Evolutionary conservation across 306 rosid genomes (phyloP).

Genomic region (Vigna nakashimae): DNA sequence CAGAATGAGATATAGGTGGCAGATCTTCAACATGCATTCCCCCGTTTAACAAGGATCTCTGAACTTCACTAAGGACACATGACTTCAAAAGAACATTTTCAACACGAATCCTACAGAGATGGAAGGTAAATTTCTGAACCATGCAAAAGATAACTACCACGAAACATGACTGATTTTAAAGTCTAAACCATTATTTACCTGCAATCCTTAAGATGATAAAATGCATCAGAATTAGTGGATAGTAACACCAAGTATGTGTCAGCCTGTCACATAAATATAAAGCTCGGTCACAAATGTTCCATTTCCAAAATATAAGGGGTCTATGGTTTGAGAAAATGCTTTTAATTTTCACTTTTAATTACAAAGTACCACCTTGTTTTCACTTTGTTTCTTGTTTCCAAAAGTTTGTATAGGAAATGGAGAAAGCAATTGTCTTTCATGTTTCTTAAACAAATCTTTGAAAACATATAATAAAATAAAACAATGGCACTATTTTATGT

Average conservation of each 20-base stretch:
- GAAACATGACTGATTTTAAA: constrained; percentile 30
- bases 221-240: constrained; percentile 92
- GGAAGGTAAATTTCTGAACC: constrained; percentile 49
- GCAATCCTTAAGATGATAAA: constrained; percentile 96
- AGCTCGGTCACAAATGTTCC: constrained; percentile 29
- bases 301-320: constrained; percentile 1
- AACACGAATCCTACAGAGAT: constrained; percentile 78
- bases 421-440: not conserved
- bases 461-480: not conserved
- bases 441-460: not conserved
- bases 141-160: constrained; percentile 33
- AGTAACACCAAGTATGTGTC: constrained; percentile 94
- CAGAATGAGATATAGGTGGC: constrained; percentile 69
- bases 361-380: constrained; percentile 1
- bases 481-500: not conserved
- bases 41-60: constrained; percentile 95
- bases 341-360: not conserved
- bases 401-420: not conserved
- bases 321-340: not conserved
- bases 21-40: constrained; percentile 97
- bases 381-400: not conserved
- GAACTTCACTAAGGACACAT: constrained; percentile 90
- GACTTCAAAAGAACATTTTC: constrained; percentile 90
- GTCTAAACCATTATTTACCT: constrained; percentile 62
- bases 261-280: constrained; percentile 61